Conservation (phyloP, 352 stramenopile species). For the Pythium dissimile region DNA sequence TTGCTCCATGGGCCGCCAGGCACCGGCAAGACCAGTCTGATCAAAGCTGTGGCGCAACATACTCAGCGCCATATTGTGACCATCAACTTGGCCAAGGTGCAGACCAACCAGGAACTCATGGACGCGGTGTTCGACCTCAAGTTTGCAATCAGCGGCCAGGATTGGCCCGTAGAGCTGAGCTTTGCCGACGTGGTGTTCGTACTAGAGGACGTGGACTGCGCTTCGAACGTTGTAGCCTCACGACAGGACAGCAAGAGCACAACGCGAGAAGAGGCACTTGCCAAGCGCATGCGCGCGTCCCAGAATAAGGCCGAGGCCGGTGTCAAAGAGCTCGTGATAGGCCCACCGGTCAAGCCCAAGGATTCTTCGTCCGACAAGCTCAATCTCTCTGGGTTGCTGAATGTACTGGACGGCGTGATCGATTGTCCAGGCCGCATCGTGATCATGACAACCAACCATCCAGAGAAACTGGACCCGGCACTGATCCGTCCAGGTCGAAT, state of each 20-base stretch:
- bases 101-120: constrained; percentile 77
- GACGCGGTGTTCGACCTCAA: constrained; percentile 70
- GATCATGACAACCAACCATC: constrained; percentile 93
- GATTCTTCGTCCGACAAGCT: constrained; percentile 44
- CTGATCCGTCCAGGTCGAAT: constrained; percentile 87
- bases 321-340: constrained; percentile 12
- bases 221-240: constrained; percentile 50
- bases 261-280: constrained; percentile 16
- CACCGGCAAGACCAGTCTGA: constrained; percentile 84
- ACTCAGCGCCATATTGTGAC: constrained; percentile 73
- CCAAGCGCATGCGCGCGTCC: not conserved
- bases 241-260: not conserved
- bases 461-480: constrained; percentile 88
- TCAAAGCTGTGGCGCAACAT: constrained; percentile 82
- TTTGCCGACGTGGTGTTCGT: constrained; percentile 89
- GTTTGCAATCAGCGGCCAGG: constrained; percentile 48
- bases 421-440: constrained; percentile 86
- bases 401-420: constrained; percentile 88
- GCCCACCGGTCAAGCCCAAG: not conserved
- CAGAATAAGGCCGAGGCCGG: not conserved
- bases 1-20: constrained; percentile 83
- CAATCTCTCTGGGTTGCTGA: constrained; percentile 79
- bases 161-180: constrained; percentile 53
- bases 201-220: constrained; percentile 86
- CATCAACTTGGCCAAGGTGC: constrained; percentile 61